Evolutionary conservation across 106 monocot species (phyloP).

Genomic region (Iris macrosiphon): DNA sequence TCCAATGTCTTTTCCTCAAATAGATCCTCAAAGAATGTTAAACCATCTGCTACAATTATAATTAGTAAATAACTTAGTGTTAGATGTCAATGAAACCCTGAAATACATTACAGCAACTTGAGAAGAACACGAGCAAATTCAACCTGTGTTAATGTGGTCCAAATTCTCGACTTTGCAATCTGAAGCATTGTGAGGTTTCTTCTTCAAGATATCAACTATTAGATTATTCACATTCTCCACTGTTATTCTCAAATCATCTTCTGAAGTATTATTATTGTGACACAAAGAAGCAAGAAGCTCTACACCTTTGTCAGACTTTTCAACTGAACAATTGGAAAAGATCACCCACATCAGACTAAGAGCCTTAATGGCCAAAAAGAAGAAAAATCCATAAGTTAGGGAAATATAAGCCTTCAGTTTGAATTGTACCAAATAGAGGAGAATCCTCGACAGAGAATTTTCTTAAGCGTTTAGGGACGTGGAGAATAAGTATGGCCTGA

Average conservation of each 20-base stretch:
- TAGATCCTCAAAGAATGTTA: slow-evolving; percentile 76
- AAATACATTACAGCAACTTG: too few relatives aligned
- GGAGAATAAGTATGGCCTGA: slow-evolving; percentile 84
- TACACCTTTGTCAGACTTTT: slow-evolving; percentile 68
- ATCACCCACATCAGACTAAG: background rate
- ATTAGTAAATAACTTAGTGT: too few relatives aligned
- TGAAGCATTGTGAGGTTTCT: slow-evolving; percentile 55
- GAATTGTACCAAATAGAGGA: slow-evolving; percentile 42
- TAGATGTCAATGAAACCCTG: too few relatives aligned
- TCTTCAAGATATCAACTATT: slow-evolving; percentile 61
- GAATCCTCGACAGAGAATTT: slow-evolving; percentile 49
- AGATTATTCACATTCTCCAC: slow-evolving; percentile 46
- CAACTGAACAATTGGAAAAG: slow-evolving; percentile 32
- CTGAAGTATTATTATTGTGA: slow-evolving; percentile 70
- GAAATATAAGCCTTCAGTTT: background rate
- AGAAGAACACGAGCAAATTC: background rate
- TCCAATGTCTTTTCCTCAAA: slow-evolving; percentile 57
- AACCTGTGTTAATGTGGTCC: slow-evolving; percentile 64
- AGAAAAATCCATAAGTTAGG: background rate
- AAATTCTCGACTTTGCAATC: slow-evolving; percentile 62
- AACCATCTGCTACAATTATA: slow-evolving; percentile 45
- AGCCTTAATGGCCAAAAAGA: background rate
- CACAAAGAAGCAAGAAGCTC: slow-evolving; percentile 79
- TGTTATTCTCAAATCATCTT: slow-evolving; percentile 59
- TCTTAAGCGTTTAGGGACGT: slow-evolving; percentile 59